Base-by-base conservation (phyloP, 208 protist species). In the Leishmania major region DNA sequence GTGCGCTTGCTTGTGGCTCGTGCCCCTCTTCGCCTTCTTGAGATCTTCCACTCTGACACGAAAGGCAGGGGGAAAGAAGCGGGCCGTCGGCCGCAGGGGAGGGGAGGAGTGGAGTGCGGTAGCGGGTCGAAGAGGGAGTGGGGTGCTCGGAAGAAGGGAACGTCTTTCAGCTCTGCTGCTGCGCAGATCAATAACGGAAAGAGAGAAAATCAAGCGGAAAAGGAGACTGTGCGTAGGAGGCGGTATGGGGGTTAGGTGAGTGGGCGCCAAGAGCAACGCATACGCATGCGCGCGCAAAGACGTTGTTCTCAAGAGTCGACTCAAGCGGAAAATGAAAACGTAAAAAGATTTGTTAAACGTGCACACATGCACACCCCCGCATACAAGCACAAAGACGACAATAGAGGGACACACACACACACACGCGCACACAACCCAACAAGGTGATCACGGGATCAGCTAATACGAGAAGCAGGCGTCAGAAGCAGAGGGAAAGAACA, bases 311-410 rank as follows among this genome's bases (percentile, higher is more conserved):
- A 40, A 8, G 35, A 72, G 4, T 15, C 40, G 77, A 35, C 35
- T 47, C 75, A n/a, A 67, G 45, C 67, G 43, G 40, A 28, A 22
- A n/a, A 49, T 43, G 55, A 22, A 80, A 35, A 6, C 17, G n/a
- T 59, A 69, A 64, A 55, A 64, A 72, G 5, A 13, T n/a, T 0
- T 49, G 4, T 3, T 47, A 40, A 40, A 49, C 37, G 49, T 11
- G 60, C n/a, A 78, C 79, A 43, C 72, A 73, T 40, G 35, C 57
- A 57, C 57, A 73, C 71, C 51, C 79, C 43, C 78, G 70, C 76
- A 72, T 37, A 60, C 64, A 51, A 4, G 70, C 76, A 53, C 76
- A 43, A 74, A 49, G 35, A 40, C 40, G 13, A 19, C 67, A 77
- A n/a, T 28, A 8, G 37, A 17, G 57, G 60, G 43, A 40, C 28